Evolutionary conservation across 345 rosid species (phyloP).

Genomic region (Carallia pectinifolia): DNA sequence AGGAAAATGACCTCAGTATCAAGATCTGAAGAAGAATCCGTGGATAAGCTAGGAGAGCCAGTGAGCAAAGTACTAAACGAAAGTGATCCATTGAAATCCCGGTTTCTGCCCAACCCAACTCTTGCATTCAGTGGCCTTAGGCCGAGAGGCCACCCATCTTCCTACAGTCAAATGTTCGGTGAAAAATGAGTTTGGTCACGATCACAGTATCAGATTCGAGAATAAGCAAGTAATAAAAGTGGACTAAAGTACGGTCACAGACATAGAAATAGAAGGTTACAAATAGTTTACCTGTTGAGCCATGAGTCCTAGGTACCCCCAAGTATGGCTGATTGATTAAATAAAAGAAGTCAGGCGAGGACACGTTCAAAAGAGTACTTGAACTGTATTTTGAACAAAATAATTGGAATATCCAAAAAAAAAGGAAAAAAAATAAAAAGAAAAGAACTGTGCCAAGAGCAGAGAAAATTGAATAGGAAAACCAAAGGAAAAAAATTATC

Average conservation of each 20-base stretch:
- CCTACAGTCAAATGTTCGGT: constrained; percentile 31
- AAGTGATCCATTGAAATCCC: constrained; percentile 52
- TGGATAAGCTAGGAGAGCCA: constrained; percentile 47
- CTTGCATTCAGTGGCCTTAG: constrained; percentile 70
- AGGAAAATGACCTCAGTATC: constrained; percentile 55
- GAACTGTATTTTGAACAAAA: no score
- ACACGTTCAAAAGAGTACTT: background rate
- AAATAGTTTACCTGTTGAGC: constrained; percentile 16
- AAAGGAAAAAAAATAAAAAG: no score
- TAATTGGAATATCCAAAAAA: no score
- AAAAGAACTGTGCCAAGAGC: no score
- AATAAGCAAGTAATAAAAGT: background rate
- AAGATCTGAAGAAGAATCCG: constrained; percentile 63
- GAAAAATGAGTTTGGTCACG: background rate
- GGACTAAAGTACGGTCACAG: no score
- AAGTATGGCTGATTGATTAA: background rate
- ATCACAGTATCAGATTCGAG: background rate
- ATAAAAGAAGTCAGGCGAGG: background rate
- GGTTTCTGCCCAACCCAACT: constrained; percentile 57
- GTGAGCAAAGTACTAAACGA: constrained; percentile 67
- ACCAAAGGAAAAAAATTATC: no score
- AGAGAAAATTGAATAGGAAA: no score
- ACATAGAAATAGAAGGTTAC: no score
- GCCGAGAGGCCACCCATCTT: constrained; percentile 89
- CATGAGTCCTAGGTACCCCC: background rate